Conservation (phyloP, 257 asterid genomes). For the Pogostemon cablin region DNA sequence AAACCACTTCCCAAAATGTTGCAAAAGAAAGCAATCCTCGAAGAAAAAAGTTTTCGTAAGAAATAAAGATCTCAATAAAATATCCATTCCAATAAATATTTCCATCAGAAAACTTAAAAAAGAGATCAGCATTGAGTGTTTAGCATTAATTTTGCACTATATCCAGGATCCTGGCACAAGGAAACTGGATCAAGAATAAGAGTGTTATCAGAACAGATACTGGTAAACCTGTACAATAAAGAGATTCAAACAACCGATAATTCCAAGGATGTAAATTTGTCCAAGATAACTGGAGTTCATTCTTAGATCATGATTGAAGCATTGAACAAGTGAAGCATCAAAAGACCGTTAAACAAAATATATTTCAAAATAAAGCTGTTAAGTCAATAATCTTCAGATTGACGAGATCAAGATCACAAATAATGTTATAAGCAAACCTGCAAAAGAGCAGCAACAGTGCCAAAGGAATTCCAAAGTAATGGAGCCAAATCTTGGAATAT, state of each 20-base stretch:
- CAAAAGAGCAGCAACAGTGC: slow-evolving; percentile 90
- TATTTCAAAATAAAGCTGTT: neutral
- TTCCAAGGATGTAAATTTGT: too few relatives aligned
- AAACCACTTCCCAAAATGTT: slow-evolving; percentile 10
- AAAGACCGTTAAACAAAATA: neutral
- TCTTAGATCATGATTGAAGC: neutral
- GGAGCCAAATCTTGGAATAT: slow-evolving; percentile 94
- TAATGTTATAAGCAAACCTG: slow-evolving; percentile 57
- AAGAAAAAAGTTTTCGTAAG: slow-evolving; percentile 2
- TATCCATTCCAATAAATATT: neutral
- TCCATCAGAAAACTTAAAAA: neutral
- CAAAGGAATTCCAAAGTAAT: slow-evolving; percentile 89
- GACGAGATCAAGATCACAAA: slow-evolving; percentile 16
- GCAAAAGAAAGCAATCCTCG: slow-evolving; percentile 9
- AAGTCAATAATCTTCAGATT: neutral
- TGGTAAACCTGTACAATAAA: slow-evolving; percentile 10
- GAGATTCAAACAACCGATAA: neutral
- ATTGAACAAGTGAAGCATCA: neutral
- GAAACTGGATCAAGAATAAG: neutral
- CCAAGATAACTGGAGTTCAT: neutral
- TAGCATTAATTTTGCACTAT: slow-evolving; percentile 21
- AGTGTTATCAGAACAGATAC: neutral
- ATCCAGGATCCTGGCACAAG: neutral
- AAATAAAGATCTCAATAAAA: neutral
- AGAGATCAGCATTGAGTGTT: neutral